Percentiles rank a stretch among this genome's conserved stretches.
Evolutionary conservation across 2,329 filamentous ascomycete species (phyloP).

Genomic region (Alternaria longipes): DNA sequence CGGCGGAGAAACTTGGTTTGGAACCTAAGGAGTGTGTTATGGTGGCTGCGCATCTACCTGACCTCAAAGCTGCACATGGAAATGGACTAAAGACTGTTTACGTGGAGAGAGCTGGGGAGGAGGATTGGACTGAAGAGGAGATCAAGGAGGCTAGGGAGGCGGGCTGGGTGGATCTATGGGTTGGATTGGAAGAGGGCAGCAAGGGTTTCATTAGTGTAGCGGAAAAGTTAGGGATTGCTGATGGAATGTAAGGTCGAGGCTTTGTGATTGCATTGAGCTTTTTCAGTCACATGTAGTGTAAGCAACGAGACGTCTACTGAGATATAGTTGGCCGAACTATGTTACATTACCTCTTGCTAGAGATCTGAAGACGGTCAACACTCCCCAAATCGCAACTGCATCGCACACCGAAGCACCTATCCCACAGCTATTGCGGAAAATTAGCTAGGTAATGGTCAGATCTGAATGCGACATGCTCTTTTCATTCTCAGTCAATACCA

Average conservation of each 20-base stretch:
- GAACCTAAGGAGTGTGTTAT: slow-evolving; percentile 72
- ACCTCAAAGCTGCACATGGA: slow-evolving; percentile 71
- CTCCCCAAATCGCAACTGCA: too few species aligned
- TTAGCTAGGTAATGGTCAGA: rapidly evolving
- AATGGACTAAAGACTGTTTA: slow-evolving; percentile 77
- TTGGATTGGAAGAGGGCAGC: slow-evolving; percentile 56
- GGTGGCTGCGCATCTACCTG: slow-evolving; percentile 78
- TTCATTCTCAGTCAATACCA: too few species aligned
- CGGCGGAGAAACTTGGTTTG: slow-evolving; percentile 66
- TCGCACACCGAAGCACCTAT: too few species aligned
- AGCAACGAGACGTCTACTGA: too few species aligned
- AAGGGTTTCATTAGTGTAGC: slow-evolving; percentile 61
- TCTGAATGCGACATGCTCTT: rapidly evolving
- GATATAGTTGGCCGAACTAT: too few species aligned
- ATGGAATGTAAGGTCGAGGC: too few species aligned
- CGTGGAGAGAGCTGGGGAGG: slow-evolving; percentile 73
- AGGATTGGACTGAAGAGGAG: slow-evolving; percentile 65
- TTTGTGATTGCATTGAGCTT: too few species aligned
- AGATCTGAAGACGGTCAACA: too few species aligned
- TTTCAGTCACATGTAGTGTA: too few species aligned
- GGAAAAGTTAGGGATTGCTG: slow-evolving; percentile 44
- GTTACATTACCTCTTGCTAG: too few species aligned
- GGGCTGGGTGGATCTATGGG: slow-evolving; percentile 68
- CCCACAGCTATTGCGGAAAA: too few species aligned
- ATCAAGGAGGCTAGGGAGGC: slow-evolving; percentile 63